Conservation (phyloP, 2,329 filamentous ascomycete species). For the Parasarocladium wereldwijsianum region DNA sequence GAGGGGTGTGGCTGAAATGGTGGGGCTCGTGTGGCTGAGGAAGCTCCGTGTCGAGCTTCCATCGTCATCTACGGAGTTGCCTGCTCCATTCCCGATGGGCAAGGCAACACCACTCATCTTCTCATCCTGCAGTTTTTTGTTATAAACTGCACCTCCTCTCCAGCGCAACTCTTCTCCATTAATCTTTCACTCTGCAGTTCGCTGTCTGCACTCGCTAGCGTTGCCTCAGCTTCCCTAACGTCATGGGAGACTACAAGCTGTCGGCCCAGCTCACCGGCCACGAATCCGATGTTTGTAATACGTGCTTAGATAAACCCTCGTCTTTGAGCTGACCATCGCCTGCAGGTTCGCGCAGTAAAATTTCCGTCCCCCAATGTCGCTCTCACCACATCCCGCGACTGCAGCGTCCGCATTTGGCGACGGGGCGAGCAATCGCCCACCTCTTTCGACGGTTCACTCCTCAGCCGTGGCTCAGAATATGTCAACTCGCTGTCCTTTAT, state of each 20-base stretch:
- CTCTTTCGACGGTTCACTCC: conserved; percentile 61
- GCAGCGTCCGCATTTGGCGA: conserved; percentile 78
- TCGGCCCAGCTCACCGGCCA: conserved; percentile 82
- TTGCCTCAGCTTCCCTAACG: conserved; percentile 3
- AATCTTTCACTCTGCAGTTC: too few relatives aligned
- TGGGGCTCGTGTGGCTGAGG: too few relatives aligned
- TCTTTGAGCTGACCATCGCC: conserved; percentile 8
- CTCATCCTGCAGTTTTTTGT: background rate
- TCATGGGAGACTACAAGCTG: conserved; percentile 79
- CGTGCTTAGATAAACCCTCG: conserved; percentile 4
- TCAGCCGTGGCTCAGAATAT: conserved; percentile 69
- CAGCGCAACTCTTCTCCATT: background rate
- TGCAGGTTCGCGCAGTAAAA: conserved; percentile 73
- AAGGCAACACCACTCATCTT: background rate
- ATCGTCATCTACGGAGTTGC: conserved; percentile 1
- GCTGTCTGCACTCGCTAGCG: background rate
- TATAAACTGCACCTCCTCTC: background rate
- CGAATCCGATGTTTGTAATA: conserved; percentile 67
- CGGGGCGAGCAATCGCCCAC: conserved; percentile 51
- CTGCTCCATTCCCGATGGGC: background rate
- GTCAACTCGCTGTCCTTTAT: conserved; percentile 75
- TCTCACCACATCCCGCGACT: conserved; percentile 81
- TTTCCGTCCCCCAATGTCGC: conserved; percentile 61
- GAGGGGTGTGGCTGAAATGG: too few relatives aligned
- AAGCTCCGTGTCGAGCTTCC: conserved; percentile 5